These are phyloP conservation scores for Polyporus tsugae DNA, from an alignment of 1,284 basidiomycete genomes.

Conservation along the genomic window DNA sequence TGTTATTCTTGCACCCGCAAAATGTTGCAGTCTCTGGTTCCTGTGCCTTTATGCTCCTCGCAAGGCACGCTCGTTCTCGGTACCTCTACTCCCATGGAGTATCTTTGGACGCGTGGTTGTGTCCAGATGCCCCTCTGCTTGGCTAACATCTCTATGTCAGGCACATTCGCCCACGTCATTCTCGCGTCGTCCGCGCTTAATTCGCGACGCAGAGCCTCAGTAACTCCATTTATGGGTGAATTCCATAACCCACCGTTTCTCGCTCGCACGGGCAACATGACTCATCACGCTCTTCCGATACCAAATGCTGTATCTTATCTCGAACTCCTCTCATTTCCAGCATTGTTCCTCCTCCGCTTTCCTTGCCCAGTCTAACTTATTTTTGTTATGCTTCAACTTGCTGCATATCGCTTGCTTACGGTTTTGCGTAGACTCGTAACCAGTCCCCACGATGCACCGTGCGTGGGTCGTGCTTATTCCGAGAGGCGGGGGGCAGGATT, in stretches of 20 bases:
- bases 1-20: conserved; percentile 21
- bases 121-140: not conserved
- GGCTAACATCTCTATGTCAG: not conserved
- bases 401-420: conserved; percentile 8
- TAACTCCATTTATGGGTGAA: not conserved
- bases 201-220: not conserved
- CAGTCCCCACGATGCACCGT: too few relatives aligned
- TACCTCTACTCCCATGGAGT: conserved; percentile 9
- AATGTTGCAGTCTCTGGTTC: conserved; percentile 10
- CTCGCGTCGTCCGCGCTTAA: not conserved
- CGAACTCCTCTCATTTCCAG: not conserved
- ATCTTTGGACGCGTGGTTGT: not conserved
- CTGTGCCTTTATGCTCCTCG: conserved; percentile 15
- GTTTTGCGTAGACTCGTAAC: too few relatives aligned
- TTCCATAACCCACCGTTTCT: not conserved
- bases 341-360: not conserved
- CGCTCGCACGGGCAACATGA: not conserved
- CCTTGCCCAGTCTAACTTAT: not conserved
- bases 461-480: too few relatives aligned
- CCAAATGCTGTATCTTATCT: conserved; percentile 3
- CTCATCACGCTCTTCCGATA: not conserved
- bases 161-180: not conserved
- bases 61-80: not conserved
- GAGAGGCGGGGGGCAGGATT: too few relatives aligned
- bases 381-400: not conserved